A percentile compares a stretch with the other conserved stretches of the same genome.
Evolutionary conservation across 83 land plant genomes (phyloP).

Genomic region (Larix sibirica): DNA sequence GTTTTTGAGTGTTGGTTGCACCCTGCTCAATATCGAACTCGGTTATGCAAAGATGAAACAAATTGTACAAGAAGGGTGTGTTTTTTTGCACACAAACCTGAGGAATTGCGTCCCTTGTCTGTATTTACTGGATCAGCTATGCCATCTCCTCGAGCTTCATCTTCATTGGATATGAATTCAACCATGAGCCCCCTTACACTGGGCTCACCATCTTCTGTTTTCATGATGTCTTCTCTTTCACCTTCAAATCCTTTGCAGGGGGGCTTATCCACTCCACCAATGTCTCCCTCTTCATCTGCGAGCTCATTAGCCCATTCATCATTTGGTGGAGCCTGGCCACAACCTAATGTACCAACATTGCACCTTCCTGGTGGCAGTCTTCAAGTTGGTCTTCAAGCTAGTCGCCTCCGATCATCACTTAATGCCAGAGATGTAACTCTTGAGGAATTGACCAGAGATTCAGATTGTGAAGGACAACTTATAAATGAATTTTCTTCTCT

Average conservation of each 20-base stretch:
- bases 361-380: constrained; percentile 30
- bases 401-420: constrained; percentile 39
- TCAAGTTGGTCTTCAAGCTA: constrained; percentile 29
- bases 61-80: constrained; percentile 64
- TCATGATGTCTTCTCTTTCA: constrained; percentile 11
- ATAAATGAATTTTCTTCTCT: constrained; percentile 18
- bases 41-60: constrained; percentile 65
- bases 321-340: constrained; percentile 24
- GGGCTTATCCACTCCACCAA: constrained; percentile 8
- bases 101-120: constrained; percentile 58
- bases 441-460: constrained; percentile 29
- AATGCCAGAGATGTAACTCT: constrained; percentile 48
- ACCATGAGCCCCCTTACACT: constrained; percentile 18
- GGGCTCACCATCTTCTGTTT: constrained; percentile 20
- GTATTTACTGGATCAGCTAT: constrained; percentile 38
- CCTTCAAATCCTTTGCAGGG: constrained; percentile 20
- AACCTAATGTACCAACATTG: constrained; percentile 26
- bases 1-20: constrained; percentile 85
- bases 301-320: not conserved
- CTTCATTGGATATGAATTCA: constrained; percentile 15
- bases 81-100: constrained; percentile 66
- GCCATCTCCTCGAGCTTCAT: constrained; percentile 19
- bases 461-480: constrained; percentile 14
- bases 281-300: constrained; percentile 17
- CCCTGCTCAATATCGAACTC: constrained; percentile 70